Conservation (phyloP, 768 basidiomycete genomes). For the Exidia glandulosa region DNA sequence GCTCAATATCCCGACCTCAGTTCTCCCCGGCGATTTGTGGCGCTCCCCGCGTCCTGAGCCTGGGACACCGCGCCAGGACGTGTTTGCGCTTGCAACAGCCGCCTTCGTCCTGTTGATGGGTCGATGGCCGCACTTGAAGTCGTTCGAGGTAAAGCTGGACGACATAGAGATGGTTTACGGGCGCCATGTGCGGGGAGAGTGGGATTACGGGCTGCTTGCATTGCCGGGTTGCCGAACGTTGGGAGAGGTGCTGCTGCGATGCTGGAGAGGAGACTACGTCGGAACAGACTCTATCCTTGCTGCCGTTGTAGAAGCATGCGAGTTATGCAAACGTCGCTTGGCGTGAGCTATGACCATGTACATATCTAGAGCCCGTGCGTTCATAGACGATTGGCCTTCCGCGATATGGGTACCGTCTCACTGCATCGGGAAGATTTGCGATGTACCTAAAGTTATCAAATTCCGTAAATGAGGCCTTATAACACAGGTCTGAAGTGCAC, state of each 20-base stretch:
- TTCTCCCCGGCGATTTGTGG: not conserved
- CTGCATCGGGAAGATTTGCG: too few relatives aligned
- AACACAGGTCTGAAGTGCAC: too few relatives aligned
- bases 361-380: too few relatives aligned
- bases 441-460: too few relatives aligned
- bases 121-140: not conserved
- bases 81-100: not conserved
- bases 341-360: too few relatives aligned
- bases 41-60: not conserved
- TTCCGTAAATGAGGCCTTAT: too few relatives aligned
- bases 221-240: not conserved
- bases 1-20: not conserved
- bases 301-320: too few relatives aligned
- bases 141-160: not conserved
- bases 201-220: not conserved
- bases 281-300: not conserved
- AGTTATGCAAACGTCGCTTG: too few relatives aligned
- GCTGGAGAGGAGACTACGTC: not conserved
- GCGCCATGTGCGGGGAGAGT: not conserved
- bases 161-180: not conserved
- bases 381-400: too few relatives aligned
- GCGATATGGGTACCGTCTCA: too few relatives aligned
- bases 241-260: not conserved
- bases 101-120: not conserved
- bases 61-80: not conserved